phyloP scores from a whole-genome alignment of 164 flowering plant genomes.

The Buxus sempervirens region DNA sequence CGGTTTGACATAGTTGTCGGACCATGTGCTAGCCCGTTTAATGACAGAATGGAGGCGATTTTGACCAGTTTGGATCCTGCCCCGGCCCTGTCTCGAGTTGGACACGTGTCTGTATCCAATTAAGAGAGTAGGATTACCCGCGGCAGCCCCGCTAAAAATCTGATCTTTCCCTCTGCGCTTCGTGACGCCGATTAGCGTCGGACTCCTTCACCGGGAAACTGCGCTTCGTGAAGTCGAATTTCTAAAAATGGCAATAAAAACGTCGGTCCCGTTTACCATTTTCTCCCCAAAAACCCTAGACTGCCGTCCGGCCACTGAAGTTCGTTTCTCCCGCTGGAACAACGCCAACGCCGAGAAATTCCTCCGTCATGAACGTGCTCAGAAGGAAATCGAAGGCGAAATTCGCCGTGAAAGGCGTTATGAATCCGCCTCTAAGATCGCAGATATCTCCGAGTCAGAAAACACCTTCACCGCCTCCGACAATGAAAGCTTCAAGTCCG shows the following conservation, averaged over 20 bases:
- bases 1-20: too few species aligned
- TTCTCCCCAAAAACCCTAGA: slow-evolving; percentile 41
- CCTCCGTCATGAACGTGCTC: slow-evolving; percentile 40
- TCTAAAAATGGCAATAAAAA: slow-evolving; percentile 42
- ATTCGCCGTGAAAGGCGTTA: slow-evolving; percentile 60
- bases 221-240: neutral
- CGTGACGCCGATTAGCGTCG: too few species aligned
- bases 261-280: slow-evolving; percentile 44
- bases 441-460: slow-evolving; percentile 20
- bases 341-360: slow-evolving; percentile 76
- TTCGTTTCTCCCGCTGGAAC: slow-evolving; percentile 88
- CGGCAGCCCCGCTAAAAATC: too few species aligned
- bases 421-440: slow-evolving; percentile 50
- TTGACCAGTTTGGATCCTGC: too few species aligned
- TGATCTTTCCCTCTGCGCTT: too few species aligned
- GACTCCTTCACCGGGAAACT: neutral
- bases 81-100: too few species aligned
- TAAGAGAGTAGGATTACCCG: too few species aligned
- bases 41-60: too few species aligned
- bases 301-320: slow-evolving; percentile 40
- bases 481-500: slow-evolving; percentile 43
- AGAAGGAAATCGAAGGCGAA: slow-evolving; percentile 70
- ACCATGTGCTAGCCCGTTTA: too few species aligned
- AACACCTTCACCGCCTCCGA: slow-evolving; percentile 8
- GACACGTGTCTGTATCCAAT: too few species aligned